Percentiles rank a stretch among this genome's conserved stretches.
Conservation (phyloP, 2,329 filamentous ascomycete species). For the Hypoxylon sp. region DNA sequence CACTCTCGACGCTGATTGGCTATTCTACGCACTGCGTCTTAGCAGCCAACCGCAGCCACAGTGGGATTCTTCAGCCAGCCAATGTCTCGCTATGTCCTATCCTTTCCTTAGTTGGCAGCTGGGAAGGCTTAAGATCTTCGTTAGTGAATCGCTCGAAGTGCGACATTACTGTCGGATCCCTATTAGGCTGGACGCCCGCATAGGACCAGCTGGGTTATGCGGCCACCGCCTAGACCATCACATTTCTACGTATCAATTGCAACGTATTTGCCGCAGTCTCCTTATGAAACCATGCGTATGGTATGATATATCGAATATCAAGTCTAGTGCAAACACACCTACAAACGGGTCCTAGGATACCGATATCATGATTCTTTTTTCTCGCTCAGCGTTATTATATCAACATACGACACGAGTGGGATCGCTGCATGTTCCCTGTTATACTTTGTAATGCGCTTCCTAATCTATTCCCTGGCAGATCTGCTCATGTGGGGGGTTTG, state of each 20-base stretch:
- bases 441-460: constrained; percentile 32
- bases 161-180: constrained; percentile 25
- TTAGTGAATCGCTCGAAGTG: constrained; percentile 16
- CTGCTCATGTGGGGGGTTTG: constrained; percentile 41
- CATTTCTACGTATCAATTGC: constrained; percentile 28
- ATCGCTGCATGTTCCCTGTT: constrained; percentile 29
- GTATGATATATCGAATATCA: constrained; percentile 17
- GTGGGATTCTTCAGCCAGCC: constrained; percentile 45
- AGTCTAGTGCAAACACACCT: constrained; percentile 9
- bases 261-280: constrained; percentile 19
- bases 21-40: constrained; percentile 29
- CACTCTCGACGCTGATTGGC: constrained; percentile 32
- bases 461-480: constrained; percentile 37
- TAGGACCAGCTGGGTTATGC: constrained; percentile 39
- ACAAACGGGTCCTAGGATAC: constrained; percentile 2
- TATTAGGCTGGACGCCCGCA: constrained; percentile 37
- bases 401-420: constrained; percentile 20
- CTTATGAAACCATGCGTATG: constrained; percentile 3
- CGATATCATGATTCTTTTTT: constrained; percentile 13
- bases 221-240: constrained; percentile 41
- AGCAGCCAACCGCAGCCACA: constrained; percentile 23
- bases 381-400: constrained; percentile 1
- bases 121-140: constrained; percentile 23
- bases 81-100: constrained; percentile 31
- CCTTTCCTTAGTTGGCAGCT: constrained; percentile 42